Evolutionary conservation across 495 filamentous ascomycete genomes (phyloP).

Genomic region (Thermochaetoides thermophila): DNA sequence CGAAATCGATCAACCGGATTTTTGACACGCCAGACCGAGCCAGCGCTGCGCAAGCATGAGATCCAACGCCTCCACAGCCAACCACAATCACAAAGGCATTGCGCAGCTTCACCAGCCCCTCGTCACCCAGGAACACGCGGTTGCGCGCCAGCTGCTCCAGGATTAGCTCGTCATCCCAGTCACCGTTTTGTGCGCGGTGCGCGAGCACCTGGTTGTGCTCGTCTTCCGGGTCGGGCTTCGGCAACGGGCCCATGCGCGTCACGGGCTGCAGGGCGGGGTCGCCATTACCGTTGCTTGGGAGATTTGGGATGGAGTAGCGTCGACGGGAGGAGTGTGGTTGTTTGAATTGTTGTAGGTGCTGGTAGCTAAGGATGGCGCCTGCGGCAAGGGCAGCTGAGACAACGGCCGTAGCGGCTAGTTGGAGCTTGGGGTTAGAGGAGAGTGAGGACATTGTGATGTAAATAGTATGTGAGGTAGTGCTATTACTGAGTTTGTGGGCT

Average conservation of each 20-base stretch:
- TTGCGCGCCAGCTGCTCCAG: constrained; percentile 93
- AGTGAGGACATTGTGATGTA: constrained; percentile 23
- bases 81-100: constrained; percentile 75
- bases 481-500: background rate
- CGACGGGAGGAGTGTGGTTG: constrained; percentile 45
- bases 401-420: constrained; percentile 62
- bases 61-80: constrained; percentile 89
- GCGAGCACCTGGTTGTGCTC: constrained; percentile 62
- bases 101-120: constrained; percentile 65
- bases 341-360: constrained; percentile 46
- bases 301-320: too few species aligned
- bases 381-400: constrained; percentile 64
- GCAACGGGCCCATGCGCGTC: constrained; percentile 52
- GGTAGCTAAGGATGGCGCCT: constrained; percentile 54
- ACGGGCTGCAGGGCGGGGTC: constrained; percentile 20
- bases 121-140: constrained; percentile 74
- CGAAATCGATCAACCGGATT: constrained; percentile 89
- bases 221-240: constrained; percentile 52
- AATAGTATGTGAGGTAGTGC: too few species aligned
- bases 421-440: constrained; percentile 27
- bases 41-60: constrained; percentile 74
- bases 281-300: constrained; percentile 29
- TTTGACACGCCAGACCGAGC: constrained; percentile 76
- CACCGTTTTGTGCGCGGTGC: constrained; percentile 63
- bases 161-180: constrained; percentile 91